These are phyloP conservation scores for Tinospora cordifolia DNA, from an alignment of 164 flowering plant species.

Conservation along the genomic window DNA sequence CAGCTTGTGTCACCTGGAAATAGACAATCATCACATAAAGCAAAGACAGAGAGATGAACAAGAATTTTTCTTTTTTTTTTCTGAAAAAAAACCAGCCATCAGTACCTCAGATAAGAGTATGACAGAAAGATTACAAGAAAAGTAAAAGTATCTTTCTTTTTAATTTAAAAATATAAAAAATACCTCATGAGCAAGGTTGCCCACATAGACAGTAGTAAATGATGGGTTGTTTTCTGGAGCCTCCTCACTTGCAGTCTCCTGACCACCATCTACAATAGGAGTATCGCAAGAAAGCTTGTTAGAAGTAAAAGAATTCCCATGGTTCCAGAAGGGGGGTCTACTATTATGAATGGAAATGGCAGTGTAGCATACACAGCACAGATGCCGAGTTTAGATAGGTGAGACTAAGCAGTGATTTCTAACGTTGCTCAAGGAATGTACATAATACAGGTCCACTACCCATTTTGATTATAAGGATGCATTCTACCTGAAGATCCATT, in stretches of 20 bases:
- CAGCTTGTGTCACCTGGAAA: slow-evolving; percentile 76
- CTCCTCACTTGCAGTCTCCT: slow-evolving; percentile 56
- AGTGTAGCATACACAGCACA: background rate
- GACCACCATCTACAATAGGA: slow-evolving; percentile 62
- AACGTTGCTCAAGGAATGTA: background rate
- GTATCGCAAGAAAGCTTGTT: background rate
- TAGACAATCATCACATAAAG: background rate
- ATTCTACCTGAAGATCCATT: slow-evolving; percentile 75
- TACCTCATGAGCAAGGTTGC: slow-evolving; percentile 96
- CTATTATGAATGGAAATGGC: background rate
- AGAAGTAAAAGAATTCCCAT: background rate
- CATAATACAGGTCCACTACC: background rate
- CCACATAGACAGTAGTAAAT: slow-evolving; percentile 92
- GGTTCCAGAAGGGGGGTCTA: background rate
- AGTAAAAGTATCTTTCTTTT: background rate
- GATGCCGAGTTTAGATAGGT: background rate
- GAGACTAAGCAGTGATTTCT: background rate
- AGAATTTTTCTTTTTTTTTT: background rate
- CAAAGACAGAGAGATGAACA: background rate
- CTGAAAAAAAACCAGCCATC: background rate
- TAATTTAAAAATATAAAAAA: slow-evolving; percentile 5
- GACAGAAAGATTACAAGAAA: background rate
- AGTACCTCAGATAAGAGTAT: background rate
- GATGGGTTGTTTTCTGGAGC: slow-evolving; percentile 94
- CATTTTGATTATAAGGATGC: background rate